phyloP scores from a whole-genome alignment of 164 flowering plant genomes.

The Buxus sempervirens region DNA sequence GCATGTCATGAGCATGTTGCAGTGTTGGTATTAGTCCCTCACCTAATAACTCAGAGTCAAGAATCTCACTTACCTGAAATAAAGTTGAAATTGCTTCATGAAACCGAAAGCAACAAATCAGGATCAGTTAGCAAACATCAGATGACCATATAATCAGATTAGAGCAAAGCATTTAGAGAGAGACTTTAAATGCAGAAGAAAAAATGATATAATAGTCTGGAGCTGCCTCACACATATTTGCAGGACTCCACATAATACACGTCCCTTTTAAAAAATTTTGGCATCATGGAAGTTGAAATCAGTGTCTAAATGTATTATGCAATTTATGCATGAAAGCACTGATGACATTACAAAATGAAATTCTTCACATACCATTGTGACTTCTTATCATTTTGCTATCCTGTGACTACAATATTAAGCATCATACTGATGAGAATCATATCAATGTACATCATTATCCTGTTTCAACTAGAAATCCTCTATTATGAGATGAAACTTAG shows the following conservation, averaged over 20 bases:
- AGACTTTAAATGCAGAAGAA: background rate
- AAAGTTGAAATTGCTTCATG: conserved; percentile 4
- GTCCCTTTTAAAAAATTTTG: background rate
- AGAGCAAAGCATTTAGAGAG: background rate
- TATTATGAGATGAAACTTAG: too few relatives aligned
- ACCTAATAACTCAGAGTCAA: conserved; percentile 97
- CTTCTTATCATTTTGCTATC: too few relatives aligned
- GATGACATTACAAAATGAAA: too few relatives aligned
- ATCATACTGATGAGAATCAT: too few relatives aligned
- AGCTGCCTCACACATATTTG: too few relatives aligned
- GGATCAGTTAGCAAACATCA: background rate
- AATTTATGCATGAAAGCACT: too few relatives aligned
- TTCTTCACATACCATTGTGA: too few relatives aligned
- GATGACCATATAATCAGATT: background rate
- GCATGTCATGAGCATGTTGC: conserved; percentile 86
- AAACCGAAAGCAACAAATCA: conserved; percentile 3
- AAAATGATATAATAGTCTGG: background rate
- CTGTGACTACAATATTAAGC: too few relatives aligned
- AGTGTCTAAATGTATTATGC: too few relatives aligned
- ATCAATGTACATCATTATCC: too few relatives aligned
- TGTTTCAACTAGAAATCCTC: too few relatives aligned
- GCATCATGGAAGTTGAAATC: too few relatives aligned
- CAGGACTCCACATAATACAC: background rate
- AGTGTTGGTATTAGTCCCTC: conserved; percentile 93
- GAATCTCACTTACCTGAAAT: conserved; percentile 90